Base-by-base conservation (phyloP, 83 land plant genomes). In the Isoetes engelmannii region DNA sequence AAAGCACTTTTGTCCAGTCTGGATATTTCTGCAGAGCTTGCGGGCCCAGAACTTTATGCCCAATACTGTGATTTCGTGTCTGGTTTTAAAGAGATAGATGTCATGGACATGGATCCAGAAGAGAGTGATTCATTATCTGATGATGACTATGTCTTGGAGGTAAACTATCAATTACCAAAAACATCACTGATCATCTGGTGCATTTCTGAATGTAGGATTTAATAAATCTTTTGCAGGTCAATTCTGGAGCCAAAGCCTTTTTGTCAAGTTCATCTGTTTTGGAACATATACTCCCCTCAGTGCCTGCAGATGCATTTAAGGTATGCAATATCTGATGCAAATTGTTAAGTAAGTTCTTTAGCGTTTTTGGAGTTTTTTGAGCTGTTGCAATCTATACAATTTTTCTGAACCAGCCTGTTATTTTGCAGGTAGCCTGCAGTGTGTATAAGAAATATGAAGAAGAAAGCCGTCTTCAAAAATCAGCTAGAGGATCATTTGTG, bases 1-100 rank as follows among this genome's bases (percentile, higher is more conserved):
- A 21, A 45, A 21, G 18, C 53, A 55, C 53, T 48, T 68, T 48
- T 68, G 43, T 54, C 70, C 54, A 68, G 53, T 37, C 53, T 54
- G 43, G 70, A 68, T 18, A 68, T 68, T 48, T 68, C 65, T 68
- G 63, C 45, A 48, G 70, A 55, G 4, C 28, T 68, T 37, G 70
- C 65, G 20, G 70, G 70, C 42, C 65, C 4, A 4, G 70, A 68
- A 44, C 43, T 68, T 19, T 68, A 68, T 55, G 53, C 48, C 2
- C 15, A 68, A 17, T 68, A 41, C 51, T 45, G 21, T 53, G 15
- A 41, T 9, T 47, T 21, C 19, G 20, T 68, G 64, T 49, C 48
- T 68, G 20, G 13, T 7, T 48, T 4, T 47, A 54, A 19, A 43
- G 28, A 48, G 48, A 6, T 28, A 18, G 51, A 42, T 12, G 5